Evolutionary conservation across 2,329 filamentous ascomycete genomes (phyloP).

Genomic region (Aspergillus ustus): DNA sequence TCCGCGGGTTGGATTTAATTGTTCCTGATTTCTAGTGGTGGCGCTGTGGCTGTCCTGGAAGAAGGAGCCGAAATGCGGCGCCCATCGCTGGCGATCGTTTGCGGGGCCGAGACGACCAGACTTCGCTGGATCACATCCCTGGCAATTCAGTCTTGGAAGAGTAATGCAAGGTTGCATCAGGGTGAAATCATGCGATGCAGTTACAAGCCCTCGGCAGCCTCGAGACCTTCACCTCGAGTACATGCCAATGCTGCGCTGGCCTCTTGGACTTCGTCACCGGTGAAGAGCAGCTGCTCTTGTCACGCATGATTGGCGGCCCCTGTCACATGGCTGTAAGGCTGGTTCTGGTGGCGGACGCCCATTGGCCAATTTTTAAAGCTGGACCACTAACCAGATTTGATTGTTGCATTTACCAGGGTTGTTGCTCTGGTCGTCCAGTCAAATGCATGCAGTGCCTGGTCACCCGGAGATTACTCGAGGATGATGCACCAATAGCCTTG

Average conservation of each 20-base stretch:
- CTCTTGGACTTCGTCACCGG: background rate
- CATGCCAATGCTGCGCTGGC: background rate
- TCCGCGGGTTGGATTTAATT: background rate
- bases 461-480: background rate
- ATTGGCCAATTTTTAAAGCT: background rate
- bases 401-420: background rate
- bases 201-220: background rate
- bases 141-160: too few species aligned
- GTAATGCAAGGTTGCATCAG: background rate
- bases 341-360: background rate
- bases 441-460: background rate
- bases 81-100: background rate
- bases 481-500: background rate
- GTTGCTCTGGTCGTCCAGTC: background rate
- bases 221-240: too few species aligned
- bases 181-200: background rate
- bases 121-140: too few species aligned
- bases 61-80: too few species aligned
- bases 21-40: background rate
- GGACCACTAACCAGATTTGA: background rate
- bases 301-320: background rate
- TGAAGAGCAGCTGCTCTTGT: background rate
- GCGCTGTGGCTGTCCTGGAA: background rate
- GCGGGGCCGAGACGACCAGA: too few species aligned
- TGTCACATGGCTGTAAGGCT: background rate